Base-by-base conservation (phyloP, 208 protist genomes). In the Strigomonas culicis region DNA sequence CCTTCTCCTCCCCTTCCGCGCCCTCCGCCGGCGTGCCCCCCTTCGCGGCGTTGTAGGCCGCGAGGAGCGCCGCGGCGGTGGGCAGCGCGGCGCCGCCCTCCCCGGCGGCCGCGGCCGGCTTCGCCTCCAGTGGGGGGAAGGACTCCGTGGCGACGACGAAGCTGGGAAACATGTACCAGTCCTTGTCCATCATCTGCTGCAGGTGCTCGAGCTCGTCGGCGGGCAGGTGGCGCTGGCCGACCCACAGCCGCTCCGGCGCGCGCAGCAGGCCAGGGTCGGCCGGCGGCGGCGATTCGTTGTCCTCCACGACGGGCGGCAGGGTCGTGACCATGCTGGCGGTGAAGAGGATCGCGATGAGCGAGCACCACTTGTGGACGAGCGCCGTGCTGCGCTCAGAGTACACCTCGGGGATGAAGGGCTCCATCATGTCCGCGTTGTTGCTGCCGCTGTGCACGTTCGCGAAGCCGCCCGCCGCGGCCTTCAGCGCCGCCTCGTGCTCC, bases 151-250 rank as follows among this genome's bases (percentile, higher is more conserved):
- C 88, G 34, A 87, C 43, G n/a, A 66, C 47, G 50, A 89, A 70
- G 68, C 43, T 71, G 10, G 90, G 82, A 47, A 95, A 76, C 70
- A 93, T 77, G 63, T 88, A 92, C 84, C 86, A 90, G 27, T 80
- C 75, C 46, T 72, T 76, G 10, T 6, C 25, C 56, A 55, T 41
- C 32, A 78, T 25, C 27, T 75, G 72, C 19, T 70, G 52, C 50
- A 93, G 59, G 27, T 63, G 22, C 28, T 77, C 50, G 30, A 90
- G 77, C 62, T 88, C 82, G 7, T 69, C 71, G 0, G 63, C 50
- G 11, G 79, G 68, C 22, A 95, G 57, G 55, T 93, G 86, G 47
- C 82, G 75, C 21, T 84, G 63, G 34, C 78, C 90, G 39, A 84
- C 57, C 64, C 78, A 95, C 32, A 95, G 74, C 24, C 77, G 63